phyloP scores from a whole-genome alignment of 108 stramenopile genomes.

The Skeletonema marinoi region DNA sequence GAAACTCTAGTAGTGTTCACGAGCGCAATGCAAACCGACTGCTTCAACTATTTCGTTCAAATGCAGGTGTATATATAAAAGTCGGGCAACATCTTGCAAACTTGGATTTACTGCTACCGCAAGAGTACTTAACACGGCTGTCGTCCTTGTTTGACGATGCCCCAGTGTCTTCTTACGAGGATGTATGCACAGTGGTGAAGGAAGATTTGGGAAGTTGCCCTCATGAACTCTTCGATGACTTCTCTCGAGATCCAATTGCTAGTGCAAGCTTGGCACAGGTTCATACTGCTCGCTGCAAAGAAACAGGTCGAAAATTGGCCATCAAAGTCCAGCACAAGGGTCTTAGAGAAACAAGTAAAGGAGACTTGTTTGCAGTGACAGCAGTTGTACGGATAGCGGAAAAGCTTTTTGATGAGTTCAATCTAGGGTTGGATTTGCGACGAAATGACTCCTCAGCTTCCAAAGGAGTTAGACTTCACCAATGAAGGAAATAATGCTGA shows the following conservation, averaged over 20 bases:
- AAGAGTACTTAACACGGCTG: slow-evolving; percentile 79
- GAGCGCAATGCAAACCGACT: slow-evolving; percentile 68
- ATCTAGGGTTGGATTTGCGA: slow-evolving; percentile 94
- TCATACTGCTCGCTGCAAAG: slow-evolving; percentile 69
- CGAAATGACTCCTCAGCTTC: slow-evolving; percentile 91
- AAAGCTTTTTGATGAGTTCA: slow-evolving; percentile 83
- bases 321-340: slow-evolving; percentile 94
- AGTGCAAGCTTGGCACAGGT: slow-evolving; percentile 95
- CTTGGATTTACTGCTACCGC: slow-evolving; percentile 89
- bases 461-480: slow-evolving; percentile 91
- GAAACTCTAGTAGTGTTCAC: slow-evolving; percentile 49
- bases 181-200: slow-evolving; percentile 63
- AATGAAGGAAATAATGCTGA: slow-evolving; percentile 90
- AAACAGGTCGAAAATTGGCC: slow-evolving; percentile 76
- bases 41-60: slow-evolving; percentile 77
- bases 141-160: slow-evolving; percentile 84
- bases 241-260: slow-evolving; percentile 86
- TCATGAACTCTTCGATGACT: slow-evolving; percentile 79
- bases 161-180: slow-evolving; percentile 52
- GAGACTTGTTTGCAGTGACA: slow-evolving; percentile 85
- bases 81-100: slow-evolving; percentile 93
- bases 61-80: slow-evolving; percentile 82
- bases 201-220: slow-evolving; percentile 82
- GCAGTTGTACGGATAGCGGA: slow-evolving; percentile 73
- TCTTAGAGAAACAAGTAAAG: slow-evolving; percentile 79